These are phyloP conservation scores for Penicillium longicatenatum DNA, from an alignment of 495 filamentous ascomycete species.

Conservation along the genomic window DNA sequence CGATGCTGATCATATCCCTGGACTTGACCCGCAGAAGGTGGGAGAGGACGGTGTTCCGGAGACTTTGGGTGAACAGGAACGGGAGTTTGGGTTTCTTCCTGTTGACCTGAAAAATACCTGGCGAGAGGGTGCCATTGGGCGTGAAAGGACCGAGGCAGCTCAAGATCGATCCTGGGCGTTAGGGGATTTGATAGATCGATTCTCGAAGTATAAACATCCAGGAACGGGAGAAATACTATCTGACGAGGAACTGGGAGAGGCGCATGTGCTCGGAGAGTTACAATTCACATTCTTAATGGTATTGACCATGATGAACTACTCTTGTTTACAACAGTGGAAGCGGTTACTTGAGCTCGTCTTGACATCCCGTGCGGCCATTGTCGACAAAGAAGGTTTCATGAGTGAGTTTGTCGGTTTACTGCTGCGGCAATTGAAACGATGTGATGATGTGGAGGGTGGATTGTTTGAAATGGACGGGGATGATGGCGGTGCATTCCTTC, in stretches of 20 bases:
- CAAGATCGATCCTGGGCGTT: conserved; percentile 74
- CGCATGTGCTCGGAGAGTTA: conserved; percentile 76
- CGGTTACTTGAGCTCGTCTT: conserved; percentile 70
- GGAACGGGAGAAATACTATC: conserved; percentile 15
- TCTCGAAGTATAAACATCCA: conserved; percentile 28
- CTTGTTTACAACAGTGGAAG: conserved; percentile 89
- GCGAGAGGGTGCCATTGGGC: conserved; percentile 66
- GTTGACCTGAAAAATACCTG: conserved; percentile 64
- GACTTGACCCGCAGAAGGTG: conserved; percentile 32
- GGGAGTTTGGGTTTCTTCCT: conserved; percentile 47
- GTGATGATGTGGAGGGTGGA: conserved; percentile 66
- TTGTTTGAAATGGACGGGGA: conserved; percentile 55
- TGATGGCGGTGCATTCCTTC: conserved; percentile 57
- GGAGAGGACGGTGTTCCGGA: conserved; percentile 8
- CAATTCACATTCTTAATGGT: conserved; percentile 84
- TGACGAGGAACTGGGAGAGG: conserved; percentile 30
- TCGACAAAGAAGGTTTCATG: conserved; percentile 59
- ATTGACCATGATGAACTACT: conserved; percentile 78
- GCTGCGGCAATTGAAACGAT: conserved; percentile 69
- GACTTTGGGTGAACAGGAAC: conserved; percentile 32
- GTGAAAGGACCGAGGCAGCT: conserved; percentile 70
- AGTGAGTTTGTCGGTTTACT: conserved; percentile 61
- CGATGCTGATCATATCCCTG: conserved; percentile 55
- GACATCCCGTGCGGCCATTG: conserved; percentile 63
- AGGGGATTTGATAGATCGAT: conserved; percentile 49